A percentile compares a stretch with the other conserved stretches of the same genome.
Conservation (phyloP, 306 rosid species). For the Cucurbita moschata region DNA sequence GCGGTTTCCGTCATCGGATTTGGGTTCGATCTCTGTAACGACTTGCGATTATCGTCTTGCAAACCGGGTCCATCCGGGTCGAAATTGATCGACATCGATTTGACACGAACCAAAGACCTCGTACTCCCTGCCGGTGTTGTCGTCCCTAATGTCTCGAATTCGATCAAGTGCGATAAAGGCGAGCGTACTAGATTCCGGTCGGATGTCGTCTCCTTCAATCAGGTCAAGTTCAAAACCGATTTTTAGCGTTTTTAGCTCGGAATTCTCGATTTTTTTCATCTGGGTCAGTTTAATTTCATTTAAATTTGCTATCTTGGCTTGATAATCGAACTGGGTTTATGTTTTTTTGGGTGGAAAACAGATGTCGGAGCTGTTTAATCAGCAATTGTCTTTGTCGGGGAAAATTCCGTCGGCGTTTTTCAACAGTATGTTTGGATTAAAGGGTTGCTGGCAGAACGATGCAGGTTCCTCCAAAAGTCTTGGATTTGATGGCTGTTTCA, state of each 20-base stretch:
- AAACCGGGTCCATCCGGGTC: slow-evolving; percentile 22
- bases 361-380: slow-evolving; percentile 83
- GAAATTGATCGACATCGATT: slow-evolving; percentile 39
- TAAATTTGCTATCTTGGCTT: not conserved
- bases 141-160: slow-evolving; percentile 31
- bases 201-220: slow-evolving; percentile 54
- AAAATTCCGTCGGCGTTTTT: slow-evolving; percentile 78
- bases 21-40: slow-evolving; percentile 57
- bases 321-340: not conserved
- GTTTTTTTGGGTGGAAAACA: slow-evolving; percentile 13
- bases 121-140: slow-evolving; percentile 50
- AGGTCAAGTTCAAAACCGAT: slow-evolving; percentile 13
- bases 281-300: not conserved
- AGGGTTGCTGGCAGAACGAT: slow-evolving; percentile 60
- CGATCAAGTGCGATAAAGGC: slow-evolving; percentile 81
- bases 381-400: slow-evolving; percentile 42
- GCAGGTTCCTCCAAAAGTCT: slow-evolving; percentile 47
- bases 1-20: slow-evolving; percentile 59
- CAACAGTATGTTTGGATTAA: slow-evolving; percentile 57
- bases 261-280: not conserved
- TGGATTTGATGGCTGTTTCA: slow-evolving; percentile 70
- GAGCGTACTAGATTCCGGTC: slow-evolving; percentile 71
- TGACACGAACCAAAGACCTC: slow-evolving; percentile 35
- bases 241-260: not conserved
- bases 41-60: slow-evolving; percentile 38